A percentile compares a stretch with the other conserved stretches of the same genome.
Evolutionary conservation across 1,284 basidiomycete genomes (phyloP).

Genomic region (Tausonia pullulans): DNA sequence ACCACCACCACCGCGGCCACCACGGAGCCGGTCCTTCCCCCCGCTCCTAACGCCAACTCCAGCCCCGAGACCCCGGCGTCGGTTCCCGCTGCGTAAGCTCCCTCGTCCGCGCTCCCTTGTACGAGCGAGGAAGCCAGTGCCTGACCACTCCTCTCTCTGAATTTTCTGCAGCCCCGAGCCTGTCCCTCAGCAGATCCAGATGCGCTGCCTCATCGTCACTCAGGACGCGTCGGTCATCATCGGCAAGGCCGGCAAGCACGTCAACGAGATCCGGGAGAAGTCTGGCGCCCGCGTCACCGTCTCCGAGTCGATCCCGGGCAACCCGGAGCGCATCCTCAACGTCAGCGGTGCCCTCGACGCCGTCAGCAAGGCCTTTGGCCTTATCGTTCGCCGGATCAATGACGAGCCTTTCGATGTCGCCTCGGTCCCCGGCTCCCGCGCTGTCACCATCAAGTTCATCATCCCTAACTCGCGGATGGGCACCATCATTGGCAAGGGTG

Average conservation of each 20-base stretch:
- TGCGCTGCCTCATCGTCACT: constrained; percentile 94
- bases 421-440: constrained; percentile 91
- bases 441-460: constrained; percentile 99
- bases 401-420: constrained; percentile 97
- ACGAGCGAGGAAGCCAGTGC: background rate
- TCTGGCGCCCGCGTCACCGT: constrained; percentile 90
- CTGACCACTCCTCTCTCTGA: background rate
- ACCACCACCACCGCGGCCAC: constrained; percentile 29
- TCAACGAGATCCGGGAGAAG: constrained; percentile 98
- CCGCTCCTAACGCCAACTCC: constrained; percentile 19
- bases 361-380: constrained; percentile 96
- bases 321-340: constrained; percentile 95
- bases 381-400: constrained; percentile 97
- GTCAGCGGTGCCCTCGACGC: constrained; percentile 96
- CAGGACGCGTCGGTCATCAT: constrained; percentile 99
- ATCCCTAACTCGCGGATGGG: constrained; percentile 99
- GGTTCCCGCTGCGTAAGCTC: background rate
- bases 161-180: constrained; percentile 4
- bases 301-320: constrained; percentile 91
- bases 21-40: constrained; percentile 37
- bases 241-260: constrained; percentile 88
- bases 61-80: constrained; percentile 7
- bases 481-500: constrained; percentile 86
- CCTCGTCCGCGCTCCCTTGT: background rate
- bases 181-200: constrained; percentile 50